phyloP scores from a whole-genome alignment of 257 asterid species.

The Solanum chiquidenum region DNA sequence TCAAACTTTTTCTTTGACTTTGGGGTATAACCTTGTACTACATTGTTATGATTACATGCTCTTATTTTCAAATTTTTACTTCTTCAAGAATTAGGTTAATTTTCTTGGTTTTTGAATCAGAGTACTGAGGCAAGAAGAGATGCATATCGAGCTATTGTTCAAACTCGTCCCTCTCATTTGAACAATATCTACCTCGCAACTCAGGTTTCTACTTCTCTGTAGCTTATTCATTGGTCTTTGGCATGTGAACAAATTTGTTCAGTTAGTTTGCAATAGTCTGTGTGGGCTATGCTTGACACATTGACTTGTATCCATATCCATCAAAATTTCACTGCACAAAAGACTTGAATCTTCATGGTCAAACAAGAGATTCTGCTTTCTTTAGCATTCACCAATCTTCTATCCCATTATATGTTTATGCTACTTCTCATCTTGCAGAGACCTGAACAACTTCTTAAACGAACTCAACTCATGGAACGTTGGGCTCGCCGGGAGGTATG shows the following conservation, averaged over 20 bases:
- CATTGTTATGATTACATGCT: not conserved
- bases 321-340: not conserved
- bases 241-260: not conserved
- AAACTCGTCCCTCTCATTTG: slow-evolving; percentile 92
- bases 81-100: slow-evolving; percentile 5
- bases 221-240: slow-evolving; percentile 12
- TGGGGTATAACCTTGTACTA: slow-evolving; percentile 53
- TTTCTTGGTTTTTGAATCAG: slow-evolving; percentile 27
- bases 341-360: not conserved
- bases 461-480: slow-evolving; percentile 98
- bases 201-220: slow-evolving; percentile 49
- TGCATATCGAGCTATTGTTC: slow-evolving; percentile 97
- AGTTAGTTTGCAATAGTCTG: not conserved
- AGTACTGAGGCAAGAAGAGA: slow-evolving; percentile 61
- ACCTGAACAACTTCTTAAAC: slow-evolving; percentile 87
- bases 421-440: slow-evolving; percentile 41
- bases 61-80: not conserved
- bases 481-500: slow-evolving; percentile 99
- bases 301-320: not conserved
- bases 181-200: slow-evolving; percentile 93
- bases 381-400: not conserved
- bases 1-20: too few relatives aligned
- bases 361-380: not conserved
- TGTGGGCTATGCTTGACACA: not conserved
- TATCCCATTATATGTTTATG: not conserved